Percentiles rank a stretch among this genome's conserved stretches.
Evolutionary conservation across 169 alveolate genomes (phyloP).

Genomic region (Plasmodium coatneyi): DNA sequence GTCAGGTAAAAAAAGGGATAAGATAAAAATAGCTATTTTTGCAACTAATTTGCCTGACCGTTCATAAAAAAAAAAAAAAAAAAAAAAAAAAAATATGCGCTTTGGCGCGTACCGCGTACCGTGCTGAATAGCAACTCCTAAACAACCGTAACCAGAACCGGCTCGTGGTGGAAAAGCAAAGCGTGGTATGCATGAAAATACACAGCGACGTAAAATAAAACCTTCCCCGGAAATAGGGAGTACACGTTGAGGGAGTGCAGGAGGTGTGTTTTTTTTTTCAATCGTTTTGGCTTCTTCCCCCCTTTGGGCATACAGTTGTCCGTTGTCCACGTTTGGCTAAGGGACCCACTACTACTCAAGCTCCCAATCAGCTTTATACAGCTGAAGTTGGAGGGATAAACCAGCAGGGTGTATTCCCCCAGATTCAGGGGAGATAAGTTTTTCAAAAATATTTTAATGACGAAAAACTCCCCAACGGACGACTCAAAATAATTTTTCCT

Average conservation of each 20-base stretch:
- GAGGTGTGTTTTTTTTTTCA: background rate
- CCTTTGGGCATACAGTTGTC: background rate
- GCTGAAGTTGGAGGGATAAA: slow-evolving; percentile 66
- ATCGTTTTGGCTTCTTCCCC: background rate
- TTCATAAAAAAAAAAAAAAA: background rate
- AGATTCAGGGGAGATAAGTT: slow-evolving; percentile 12
- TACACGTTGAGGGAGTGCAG: slow-evolving; percentile 57
- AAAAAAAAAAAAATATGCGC: background rate
- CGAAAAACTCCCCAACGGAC: slow-evolving; percentile 5
- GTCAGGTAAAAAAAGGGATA: background rate
- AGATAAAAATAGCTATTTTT: background rate
- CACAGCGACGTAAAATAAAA: slow-evolving; percentile 51
- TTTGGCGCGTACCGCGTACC: background rate
- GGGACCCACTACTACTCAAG: slow-evolving; percentile 27
- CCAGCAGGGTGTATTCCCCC: slow-evolving; percentile 51
- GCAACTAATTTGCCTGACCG: no score
- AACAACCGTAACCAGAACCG: slow-evolving; percentile 38
- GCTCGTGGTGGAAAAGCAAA: slow-evolving; percentile 65
- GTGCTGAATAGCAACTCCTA: background rate
- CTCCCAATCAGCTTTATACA: slow-evolving; percentile 59
- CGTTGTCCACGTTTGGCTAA: background rate
- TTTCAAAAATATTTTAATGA: slow-evolving; percentile 13
- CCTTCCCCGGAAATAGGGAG: slow-evolving; percentile 65
- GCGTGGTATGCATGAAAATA: slow-evolving; percentile 51
- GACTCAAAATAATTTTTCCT: slow-evolving; percentile 56